Conservation (phyloP, 345 rosid species). For the Mallotus nudiflorus region DNA sequence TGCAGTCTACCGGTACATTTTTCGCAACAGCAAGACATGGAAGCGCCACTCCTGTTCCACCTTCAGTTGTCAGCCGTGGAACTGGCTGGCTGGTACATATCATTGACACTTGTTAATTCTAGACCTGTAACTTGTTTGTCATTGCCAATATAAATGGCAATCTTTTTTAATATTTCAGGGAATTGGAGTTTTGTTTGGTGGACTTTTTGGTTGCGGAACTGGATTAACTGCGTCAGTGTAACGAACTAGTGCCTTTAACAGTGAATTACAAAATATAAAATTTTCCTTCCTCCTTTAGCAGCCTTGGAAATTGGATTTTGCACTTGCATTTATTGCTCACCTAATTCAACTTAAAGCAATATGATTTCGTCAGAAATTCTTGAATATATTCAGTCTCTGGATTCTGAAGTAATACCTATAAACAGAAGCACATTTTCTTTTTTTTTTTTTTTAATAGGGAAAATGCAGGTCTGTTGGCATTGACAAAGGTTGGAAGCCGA, state of each 20-base stretch:
- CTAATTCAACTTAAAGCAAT: neutral
- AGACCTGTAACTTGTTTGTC: conserved; percentile 4
- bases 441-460: conserved; percentile 13
- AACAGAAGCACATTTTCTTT: neutral
- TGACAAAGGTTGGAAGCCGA: conserved; percentile 27
- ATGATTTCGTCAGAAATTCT: neutral
- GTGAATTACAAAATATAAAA: neutral
- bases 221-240: conserved; percentile 87
- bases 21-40: conserved; percentile 80
- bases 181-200: conserved; percentile 57
- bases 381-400: neutral
- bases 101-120: neutral
- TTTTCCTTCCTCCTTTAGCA: neutral
- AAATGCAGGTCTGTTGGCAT: conserved; percentile 26
- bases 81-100: conserved; percentile 72
- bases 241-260: conserved; percentile 4
- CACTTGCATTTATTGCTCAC: neutral
- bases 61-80: conserved; percentile 79
- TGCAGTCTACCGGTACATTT: conserved; percentile 62
- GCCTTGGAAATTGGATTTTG: neutral
- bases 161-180: conserved; percentile 49
- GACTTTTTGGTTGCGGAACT: conserved; percentile 60
- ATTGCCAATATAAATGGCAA: neutral
- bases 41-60: conserved; percentile 80
- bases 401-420: too few species aligned